Evolutionary conservation across 2,329 filamentous ascomycete species (phyloP).

Genomic region (Alternaria novae-zelandiae): DNA sequence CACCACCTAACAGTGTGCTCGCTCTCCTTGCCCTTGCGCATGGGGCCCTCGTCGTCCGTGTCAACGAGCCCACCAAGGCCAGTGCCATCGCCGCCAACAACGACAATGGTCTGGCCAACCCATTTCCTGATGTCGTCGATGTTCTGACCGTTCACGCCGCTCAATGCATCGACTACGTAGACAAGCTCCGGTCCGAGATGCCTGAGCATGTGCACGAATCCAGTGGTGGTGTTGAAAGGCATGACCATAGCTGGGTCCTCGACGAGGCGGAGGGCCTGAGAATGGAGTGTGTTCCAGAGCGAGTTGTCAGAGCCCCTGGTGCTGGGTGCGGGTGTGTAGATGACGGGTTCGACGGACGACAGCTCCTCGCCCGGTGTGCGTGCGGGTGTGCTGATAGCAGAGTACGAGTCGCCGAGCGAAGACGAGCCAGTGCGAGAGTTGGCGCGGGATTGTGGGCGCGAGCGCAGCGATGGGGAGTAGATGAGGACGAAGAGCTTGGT

Average conservation of each 20-base stretch:
- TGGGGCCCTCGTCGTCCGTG: conserved; percentile 63
- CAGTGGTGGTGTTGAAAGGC: conserved; percentile 83
- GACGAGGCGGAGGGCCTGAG: conserved; percentile 78
- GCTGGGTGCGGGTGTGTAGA: conserved; percentile 45
- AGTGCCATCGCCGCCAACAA: conserved; percentile 59
- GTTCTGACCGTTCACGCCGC: conserved; percentile 74
- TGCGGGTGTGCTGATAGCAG: conserved; percentile 76
- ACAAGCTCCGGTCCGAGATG: conserved; percentile 85
- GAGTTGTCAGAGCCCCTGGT: conserved; percentile 51
- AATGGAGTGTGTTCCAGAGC: conserved; percentile 79
- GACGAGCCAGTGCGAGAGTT: conserved; percentile 50
- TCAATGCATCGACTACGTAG: conserved; percentile 85
- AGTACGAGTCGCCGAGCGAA: conserved; percentile 81
- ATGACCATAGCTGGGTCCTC: conserved; percentile 87
- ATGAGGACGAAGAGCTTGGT: conserved; percentile 87
- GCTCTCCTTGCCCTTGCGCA: conserved; percentile 30
- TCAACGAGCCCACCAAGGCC: conserved; percentile 61
- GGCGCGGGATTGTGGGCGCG: conserved; percentile 54
- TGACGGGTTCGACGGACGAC: conserved; percentile 48
- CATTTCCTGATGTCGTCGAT: conserved; percentile 70
- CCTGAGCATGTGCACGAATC: conserved; percentile 84
- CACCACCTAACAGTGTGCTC: conserved; percentile 66
- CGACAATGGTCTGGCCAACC: conserved; percentile 67
- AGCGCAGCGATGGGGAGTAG: conserved; percentile 81
- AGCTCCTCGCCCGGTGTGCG: conserved; percentile 70